Conservation (phyloP, 179 eudicot species). For the Spinacia oleracea region DNA sequence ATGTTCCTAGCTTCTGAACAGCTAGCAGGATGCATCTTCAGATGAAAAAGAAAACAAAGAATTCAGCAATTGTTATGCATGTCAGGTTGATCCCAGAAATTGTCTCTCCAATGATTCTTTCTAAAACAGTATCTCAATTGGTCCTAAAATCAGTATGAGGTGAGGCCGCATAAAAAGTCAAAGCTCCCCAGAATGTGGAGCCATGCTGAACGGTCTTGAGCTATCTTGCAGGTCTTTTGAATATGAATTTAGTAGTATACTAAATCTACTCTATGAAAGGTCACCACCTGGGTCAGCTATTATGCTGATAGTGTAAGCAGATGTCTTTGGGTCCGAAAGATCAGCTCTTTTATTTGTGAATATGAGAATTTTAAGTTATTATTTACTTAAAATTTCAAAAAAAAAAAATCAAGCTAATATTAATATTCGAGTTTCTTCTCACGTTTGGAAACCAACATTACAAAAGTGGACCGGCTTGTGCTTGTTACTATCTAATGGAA, state of each 20-base stretch:
- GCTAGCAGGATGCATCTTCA: conserved; percentile 11
- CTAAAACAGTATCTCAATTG: no score
- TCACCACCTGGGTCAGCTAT: not conserved
- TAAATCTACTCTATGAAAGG: not conserved
- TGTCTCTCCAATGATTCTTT: not conserved
- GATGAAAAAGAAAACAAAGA: not conserved
- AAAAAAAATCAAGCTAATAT: not conserved
- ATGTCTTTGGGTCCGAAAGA: not conserved
- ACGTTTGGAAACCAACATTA: not conserved
- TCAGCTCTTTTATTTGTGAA: not conserved
- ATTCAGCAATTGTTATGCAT: not conserved
- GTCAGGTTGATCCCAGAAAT: not conserved
- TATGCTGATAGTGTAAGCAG: not conserved
- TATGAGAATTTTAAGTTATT: not conserved
- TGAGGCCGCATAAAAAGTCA: not conserved
- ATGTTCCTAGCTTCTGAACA: not conserved
- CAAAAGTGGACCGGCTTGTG: not conserved
- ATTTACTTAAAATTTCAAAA: not conserved
- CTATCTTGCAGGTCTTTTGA: not conserved
- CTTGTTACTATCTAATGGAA: not conserved
- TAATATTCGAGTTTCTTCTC: not conserved
- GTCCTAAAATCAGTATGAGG: not conserved
- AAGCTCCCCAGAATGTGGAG: not conserved
- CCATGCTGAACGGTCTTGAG: not conserved
- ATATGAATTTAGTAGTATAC: not conserved